Base-by-base conservation (phyloP, 176 grass and related monocot species). In the Tuctoria greenei region DNA sequence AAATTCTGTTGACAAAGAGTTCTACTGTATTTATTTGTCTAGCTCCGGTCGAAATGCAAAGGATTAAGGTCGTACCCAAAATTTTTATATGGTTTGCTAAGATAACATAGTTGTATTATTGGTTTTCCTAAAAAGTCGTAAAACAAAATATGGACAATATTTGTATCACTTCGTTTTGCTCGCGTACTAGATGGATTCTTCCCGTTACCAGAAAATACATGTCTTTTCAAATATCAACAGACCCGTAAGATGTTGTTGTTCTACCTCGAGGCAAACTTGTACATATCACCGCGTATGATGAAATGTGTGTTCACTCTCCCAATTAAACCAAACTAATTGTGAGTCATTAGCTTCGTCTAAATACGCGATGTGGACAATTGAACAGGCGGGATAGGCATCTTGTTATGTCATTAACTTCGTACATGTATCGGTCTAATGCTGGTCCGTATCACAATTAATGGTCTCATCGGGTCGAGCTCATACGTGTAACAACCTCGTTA, bases 401-500 rank as follows among this genome's bases (percentile, higher is more conserved):
- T 42, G 24, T 24, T 26, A 44, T 9, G 7, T 28, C 40, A 79
- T 72, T 85, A 72, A 83, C 50, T 78, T 57, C 25, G 54, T 61
- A 65, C 38, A n/a, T n/a, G 34, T 61, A 65, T 39, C 42, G 5
- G 10, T 58, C 23, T 50, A 15, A 15, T 61, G 6, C 55, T 50
- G 41, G 13, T 45, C 20, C 40, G 11, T 64, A 72, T 72, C 46
- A 65, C 46, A 86, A 80, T 75, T 20, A 74, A 15, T 69, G 21
- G 41, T 66, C 70, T 69, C 63, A 26, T 52, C 31, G 21, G 42
- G 9, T 36, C 26, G 0, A 7, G 69, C 28, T 79, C 25, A 69
- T 69, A 69, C 44, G 70, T 80, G 18, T 62, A 86, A 75, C 40
- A 67, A 79, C 59, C 46, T 79, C 75, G 39, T 73, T 56, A 21